Evolutionary conservation across 2,329 filamentous ascomycete genomes (phyloP).

Genomic region (Elsinoe necatrix): DNA sequence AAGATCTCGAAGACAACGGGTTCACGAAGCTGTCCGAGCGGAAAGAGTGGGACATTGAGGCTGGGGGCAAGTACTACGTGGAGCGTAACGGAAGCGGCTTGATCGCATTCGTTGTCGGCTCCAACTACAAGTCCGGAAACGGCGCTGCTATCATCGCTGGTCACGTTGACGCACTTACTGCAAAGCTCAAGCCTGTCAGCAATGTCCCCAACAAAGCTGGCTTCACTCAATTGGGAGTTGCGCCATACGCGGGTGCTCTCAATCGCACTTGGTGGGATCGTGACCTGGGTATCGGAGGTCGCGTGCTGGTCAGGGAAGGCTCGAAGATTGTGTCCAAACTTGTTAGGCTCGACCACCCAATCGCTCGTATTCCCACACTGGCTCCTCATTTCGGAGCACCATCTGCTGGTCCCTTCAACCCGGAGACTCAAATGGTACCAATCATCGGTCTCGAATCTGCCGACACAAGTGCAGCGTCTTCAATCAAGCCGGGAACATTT

Average conservation of each 20-base stretch:
- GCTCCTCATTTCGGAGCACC: constrained; percentile 87
- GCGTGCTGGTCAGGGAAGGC: constrained; percentile 73
- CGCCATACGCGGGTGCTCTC: constrained; percentile 81
- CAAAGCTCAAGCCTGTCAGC: constrained; percentile 83
- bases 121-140: constrained; percentile 72
- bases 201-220: constrained; percentile 76
- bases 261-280: constrained; percentile 96
- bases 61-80: constrained; percentile 81
- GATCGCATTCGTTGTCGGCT: constrained; percentile 77
- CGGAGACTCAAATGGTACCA: constrained; percentile 88
- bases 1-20: constrained; percentile 61
- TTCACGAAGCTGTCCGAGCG: constrained; percentile 75
- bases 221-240: constrained; percentile 81
- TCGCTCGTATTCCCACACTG: constrained; percentile 83
- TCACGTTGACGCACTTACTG: constrained; percentile 86
- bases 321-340: constrained; percentile 73
- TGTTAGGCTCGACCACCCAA: constrained; percentile 89
- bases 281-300: constrained; percentile 81
- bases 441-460: constrained; percentile 82
- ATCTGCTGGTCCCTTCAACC: constrained; percentile 60
- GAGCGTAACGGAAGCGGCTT: constrained; percentile 78
- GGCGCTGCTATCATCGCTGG: constrained; percentile 83
- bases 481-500: constrained; percentile 53
- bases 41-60: constrained; percentile 69
- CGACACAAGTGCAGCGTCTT: constrained; percentile 30